Evolutionary conservation across 345 rosid genomes (phyloP), one percentile per base, ranked within the genome.

Genomic region (Populus nigra): DNA sequence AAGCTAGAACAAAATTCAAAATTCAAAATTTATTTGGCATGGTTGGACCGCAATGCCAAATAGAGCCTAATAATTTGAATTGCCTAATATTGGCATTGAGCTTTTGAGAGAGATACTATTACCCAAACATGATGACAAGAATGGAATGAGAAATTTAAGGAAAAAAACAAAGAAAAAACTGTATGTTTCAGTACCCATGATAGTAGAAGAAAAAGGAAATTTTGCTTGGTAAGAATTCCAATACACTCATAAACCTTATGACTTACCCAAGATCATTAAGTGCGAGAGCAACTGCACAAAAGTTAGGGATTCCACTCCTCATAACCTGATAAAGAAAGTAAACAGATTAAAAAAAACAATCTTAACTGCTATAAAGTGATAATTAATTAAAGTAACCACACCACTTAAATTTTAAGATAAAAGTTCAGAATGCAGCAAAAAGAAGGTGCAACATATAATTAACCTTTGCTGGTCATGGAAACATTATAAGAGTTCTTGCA

Each of bases 221-320:
- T 38, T 50, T 62, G 23, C 29, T 27, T 33, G 17, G 68, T 31
- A 71, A 53, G 71, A 41, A 69, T 25, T 63, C 29, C 3, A 59
- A 55, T 23, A 31, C 1, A 9, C 57, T 11, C 53, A 5, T 71
- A 68, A 75, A 59, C 49, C 47, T 79, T 49, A 23, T 49, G 66
- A 83, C 90, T 79, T 77, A 94, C 98, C 98, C 98, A 74, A 92
- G 80, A 55, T 91, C 97, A 66, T 77, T 82, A 75, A 94, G 97
- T 63, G 98, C 94, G 53, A 93, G 65, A 80, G 98, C 95, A 82
- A 94, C 97, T 20, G 97, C 98, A 83, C 96, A 92, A 72, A 94
- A 94, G 89, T 94, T 94, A 20, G 98, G 97, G 72, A 90, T 76
- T 55, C 98, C 98, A 83, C 97, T 94, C 84, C 92, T 90, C 84